Conservation (phyloP, 352 stramenopile genomes). For the Globisporangium irregulare region DNA sequence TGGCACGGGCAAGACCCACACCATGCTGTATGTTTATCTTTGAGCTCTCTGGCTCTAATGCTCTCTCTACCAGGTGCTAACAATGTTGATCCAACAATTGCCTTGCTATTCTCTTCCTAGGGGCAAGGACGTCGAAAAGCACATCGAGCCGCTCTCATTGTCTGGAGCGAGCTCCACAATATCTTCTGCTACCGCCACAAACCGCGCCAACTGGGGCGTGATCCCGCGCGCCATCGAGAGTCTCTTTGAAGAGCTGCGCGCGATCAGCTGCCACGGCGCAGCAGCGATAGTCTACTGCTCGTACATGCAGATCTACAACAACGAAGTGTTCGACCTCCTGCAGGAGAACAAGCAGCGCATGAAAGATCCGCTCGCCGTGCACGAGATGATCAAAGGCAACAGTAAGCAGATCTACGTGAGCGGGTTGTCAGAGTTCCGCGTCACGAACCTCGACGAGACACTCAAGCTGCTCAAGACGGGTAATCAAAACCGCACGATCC, state of each 20-base stretch:
- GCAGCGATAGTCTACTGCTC: slow-evolving; percentile 81
- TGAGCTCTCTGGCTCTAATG: background rate
- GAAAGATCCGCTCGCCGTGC: slow-evolving; percentile 49
- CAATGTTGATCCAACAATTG: slow-evolving; percentile 2
- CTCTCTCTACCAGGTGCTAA: background rate
- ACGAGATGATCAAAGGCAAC: slow-evolving; percentile 76
- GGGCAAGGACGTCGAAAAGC: slow-evolving; percentile 56
- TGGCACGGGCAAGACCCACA: slow-evolving; percentile 89
- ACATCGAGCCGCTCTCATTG: slow-evolving; percentile 20
- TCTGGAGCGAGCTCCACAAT: background rate
- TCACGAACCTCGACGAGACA: slow-evolving; percentile 76
- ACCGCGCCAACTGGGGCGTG: slow-evolving; percentile 52
- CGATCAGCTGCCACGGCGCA: slow-evolving; percentile 45
- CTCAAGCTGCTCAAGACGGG: slow-evolving; percentile 71
- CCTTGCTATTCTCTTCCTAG: slow-evolving; percentile 14
- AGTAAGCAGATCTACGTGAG: slow-evolving; percentile 87
- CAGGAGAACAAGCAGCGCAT: slow-evolving; percentile 57
- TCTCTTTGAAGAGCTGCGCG: slow-evolving; percentile 73
- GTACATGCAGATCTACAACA: slow-evolving; percentile 93
- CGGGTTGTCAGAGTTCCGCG: slow-evolving; percentile 87
- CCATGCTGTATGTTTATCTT: slow-evolving; percentile 65
- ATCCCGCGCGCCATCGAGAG: slow-evolving; percentile 85
- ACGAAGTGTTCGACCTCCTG: slow-evolving; percentile 74
- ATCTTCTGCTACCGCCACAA: slow-evolving; percentile 11
- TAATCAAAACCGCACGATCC: slow-evolving; percentile 85